Evolutionary conservation across 2,329 filamentous ascomycete genomes (phyloP).

Genomic region (Tolypocladium inflatum): DNA sequence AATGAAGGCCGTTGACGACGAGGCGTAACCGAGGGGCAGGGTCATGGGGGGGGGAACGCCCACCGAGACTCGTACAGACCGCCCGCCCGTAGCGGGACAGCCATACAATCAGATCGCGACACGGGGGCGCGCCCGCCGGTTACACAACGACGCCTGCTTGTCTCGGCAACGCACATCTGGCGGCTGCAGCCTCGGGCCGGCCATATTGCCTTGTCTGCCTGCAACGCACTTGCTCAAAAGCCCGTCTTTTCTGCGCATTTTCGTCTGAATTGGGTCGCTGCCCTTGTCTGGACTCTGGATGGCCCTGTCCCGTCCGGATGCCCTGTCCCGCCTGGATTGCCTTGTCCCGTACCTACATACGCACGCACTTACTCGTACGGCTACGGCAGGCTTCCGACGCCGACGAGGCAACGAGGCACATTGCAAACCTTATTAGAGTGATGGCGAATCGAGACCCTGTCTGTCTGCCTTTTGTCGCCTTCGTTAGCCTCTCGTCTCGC

Average conservation of each 20-base stretch:
- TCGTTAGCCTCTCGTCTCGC: neutral
- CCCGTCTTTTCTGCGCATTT: neutral
- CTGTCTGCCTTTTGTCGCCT: neutral
- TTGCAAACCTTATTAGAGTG: neutral
- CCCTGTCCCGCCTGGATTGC: too few relatives aligned
- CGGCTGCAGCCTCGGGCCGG: neutral
- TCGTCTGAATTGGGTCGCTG: neutral
- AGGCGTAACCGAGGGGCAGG: neutral
- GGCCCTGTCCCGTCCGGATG: too few relatives aligned
- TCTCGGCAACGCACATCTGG: neutral
- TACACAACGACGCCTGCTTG: neutral
- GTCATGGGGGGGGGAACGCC: neutral
- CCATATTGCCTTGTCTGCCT: neutral
- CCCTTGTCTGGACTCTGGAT: neutral
- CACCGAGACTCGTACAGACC: neutral
- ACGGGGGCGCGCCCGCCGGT: neutral
- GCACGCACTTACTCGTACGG: neutral
- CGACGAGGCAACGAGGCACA: neutral
- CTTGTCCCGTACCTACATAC: neutral
- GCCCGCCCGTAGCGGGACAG: neutral
- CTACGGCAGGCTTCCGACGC: too few relatives aligned
- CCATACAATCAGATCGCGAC: neutral
- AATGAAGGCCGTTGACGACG: neutral
- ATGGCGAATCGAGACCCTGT: neutral
- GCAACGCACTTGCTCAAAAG: neutral